A percentile compares a stretch with the other conserved stretches of the same genome.
phyloP scores from a whole-genome alignment of 2,329 filamentous ascomycete species.

The Kalmusia sp. region DNA sequence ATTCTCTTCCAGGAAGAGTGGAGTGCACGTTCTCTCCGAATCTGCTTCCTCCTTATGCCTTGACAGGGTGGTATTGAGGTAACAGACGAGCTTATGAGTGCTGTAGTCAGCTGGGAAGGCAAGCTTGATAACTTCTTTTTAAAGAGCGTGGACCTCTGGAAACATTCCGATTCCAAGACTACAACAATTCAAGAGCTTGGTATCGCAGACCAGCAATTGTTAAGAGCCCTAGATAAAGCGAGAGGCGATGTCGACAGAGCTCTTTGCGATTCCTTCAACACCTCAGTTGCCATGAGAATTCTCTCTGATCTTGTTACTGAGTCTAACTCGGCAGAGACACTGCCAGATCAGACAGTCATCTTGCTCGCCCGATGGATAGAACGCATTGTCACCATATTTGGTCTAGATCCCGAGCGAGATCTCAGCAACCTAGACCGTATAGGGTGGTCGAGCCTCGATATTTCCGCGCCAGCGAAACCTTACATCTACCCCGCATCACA shows the following conservation, averaged over 20 bases:
- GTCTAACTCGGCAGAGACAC: conserved; percentile 6
- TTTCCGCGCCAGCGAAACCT: conserved; percentile 7
- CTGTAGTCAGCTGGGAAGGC: conserved; percentile 78
- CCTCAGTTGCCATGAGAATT: conserved; percentile 9
- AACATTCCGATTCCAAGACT: conserved; percentile 2
- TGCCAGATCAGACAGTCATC: conserved; percentile 7
- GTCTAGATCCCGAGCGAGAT: conserved; percentile 8
- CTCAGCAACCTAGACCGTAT: conserved; percentile 5
- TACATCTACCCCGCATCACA: conserved; percentile 7
- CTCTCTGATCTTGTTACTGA: conserved; percentile 11
- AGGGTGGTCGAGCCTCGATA: conserved; percentile 11
- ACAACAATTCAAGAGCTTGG: conserved; percentile 13
- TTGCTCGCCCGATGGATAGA: conserved; percentile 6
- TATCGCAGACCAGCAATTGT: conserved; percentile 7
- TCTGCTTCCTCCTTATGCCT: conserved; percentile 81
- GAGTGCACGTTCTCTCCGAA: conserved; percentile 77
- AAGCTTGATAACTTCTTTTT: conserved; percentile 73
- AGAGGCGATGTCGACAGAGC: conserved; percentile 4
- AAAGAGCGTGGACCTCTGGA: conserved; percentile 56
- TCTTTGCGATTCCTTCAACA: conserved; percentile 12
- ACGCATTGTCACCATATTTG: conserved; percentile 11
- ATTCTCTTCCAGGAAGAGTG: conserved; percentile 72
- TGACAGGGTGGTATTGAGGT: conserved; percentile 93
- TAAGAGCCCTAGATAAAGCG: conserved; percentile 1
- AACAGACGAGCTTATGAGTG: conserved; percentile 76